Evolutionary conservation across 768 basidiomycete species (phyloP), one percentile per base, ranked within the genome.

Genomic region (Lactarius tabidus): DNA sequence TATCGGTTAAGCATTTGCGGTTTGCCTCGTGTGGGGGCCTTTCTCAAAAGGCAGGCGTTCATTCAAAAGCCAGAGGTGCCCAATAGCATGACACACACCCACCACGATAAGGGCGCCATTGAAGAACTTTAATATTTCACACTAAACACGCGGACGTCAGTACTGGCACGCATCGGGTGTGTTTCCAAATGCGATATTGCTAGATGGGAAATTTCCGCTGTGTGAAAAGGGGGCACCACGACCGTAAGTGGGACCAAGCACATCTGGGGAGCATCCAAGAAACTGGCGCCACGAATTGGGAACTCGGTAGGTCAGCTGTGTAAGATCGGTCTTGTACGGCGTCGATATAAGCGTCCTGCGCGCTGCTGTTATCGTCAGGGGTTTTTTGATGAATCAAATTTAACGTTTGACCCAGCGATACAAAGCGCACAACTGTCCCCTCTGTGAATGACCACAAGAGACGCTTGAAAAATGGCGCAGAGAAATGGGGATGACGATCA

Each of bases 251-350:
- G 35, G 18, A n/a, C 29, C n/a, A 35, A 28, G 26, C 39, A 23
- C 28, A 41, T 20, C 35, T 18, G 31, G 35, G 54, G 17, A 35
- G 61, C 51, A 28, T 3, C 56, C 29, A 57, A 26, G 20, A 28
- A 33, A n/a, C 53, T 17, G 29, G 20, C 9, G 29, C 8, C 8
- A 6, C 36, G 23, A 59, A 33, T 20, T 14, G 28, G 55, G 55
- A 26, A 29, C 8, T n/a, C 26, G 15, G 20, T 28, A 33, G 29
- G 41, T 56, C 55, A 31, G 36, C 54, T 29, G 55, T 9, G 29
- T 17, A 60, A 20, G 64, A 65, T 33, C 64, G 64, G 64, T 10
- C 36, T 60, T 65, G 45, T 33, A 41, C 59, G 59, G 59, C 3
- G 28, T 60, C 10, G 35, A 15, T 35, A 28, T 57, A 23, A 56